Evolutionary conservation across 768 basidiomycete genomes (phyloP).

Genomic region (Lentinus brumalis): DNA sequence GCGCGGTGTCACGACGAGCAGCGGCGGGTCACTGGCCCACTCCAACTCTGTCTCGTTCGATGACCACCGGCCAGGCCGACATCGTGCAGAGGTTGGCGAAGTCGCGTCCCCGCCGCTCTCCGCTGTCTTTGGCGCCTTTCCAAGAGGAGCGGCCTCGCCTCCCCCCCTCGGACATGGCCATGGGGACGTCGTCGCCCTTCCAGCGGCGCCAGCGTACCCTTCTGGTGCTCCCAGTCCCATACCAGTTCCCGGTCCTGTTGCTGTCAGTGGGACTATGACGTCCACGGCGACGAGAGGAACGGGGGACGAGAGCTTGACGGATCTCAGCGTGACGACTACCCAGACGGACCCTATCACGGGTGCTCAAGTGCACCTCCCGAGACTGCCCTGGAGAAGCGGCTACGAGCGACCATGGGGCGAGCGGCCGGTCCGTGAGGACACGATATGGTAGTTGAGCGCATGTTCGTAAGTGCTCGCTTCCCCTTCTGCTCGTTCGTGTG

Average conservation of each 20-base stretch:
- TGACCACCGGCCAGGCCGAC: conserved; percentile 36
- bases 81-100: conserved; percentile 22
- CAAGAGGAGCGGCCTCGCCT: conserved; percentile 7
- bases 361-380: conserved; percentile 31
- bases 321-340: conserved; percentile 35
- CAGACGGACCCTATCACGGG: conserved; percentile 37
- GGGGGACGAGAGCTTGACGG: conserved; percentile 24
- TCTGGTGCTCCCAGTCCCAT: conserved; percentile 1
- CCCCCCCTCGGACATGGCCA: conserved; percentile 4
- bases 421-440: conserved; percentile 16
- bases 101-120: conserved; percentile 33
- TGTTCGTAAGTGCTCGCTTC: not conserved
- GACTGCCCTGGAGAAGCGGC: conserved; percentile 26
- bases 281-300: conserved; percentile 21
- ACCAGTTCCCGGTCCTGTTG: conserved; percentile 4
- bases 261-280: conserved; percentile 25
- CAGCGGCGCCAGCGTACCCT: conserved; percentile 7
- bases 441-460: conserved; percentile 11
- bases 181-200: conserved; percentile 1
- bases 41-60: conserved; percentile 59
- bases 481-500: not conserved
- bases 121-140: conserved; percentile 23
- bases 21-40: conserved; percentile 41
- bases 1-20: conserved; percentile 22
- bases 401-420: conserved; percentile 17